Conservation (phyloP, 2,329 filamentous ascomycete species). For the Pleomassaria siparia region DNA sequence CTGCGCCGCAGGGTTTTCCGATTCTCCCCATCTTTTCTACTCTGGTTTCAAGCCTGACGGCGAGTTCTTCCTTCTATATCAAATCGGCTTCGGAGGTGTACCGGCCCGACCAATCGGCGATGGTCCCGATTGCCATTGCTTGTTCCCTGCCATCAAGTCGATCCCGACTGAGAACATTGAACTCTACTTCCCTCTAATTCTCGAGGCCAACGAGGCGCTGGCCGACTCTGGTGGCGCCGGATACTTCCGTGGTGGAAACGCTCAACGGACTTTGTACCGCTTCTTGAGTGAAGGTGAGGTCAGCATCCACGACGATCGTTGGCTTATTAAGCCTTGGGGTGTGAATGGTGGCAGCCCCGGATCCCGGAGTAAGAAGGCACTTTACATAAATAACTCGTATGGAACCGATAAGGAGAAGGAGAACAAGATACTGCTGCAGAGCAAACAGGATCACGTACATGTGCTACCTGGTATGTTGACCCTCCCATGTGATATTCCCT, state of each 20-base stretch:
- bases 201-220: slow-evolving; percentile 53
- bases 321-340: slow-evolving; percentile 55
- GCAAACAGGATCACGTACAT: slow-evolving; percentile 53
- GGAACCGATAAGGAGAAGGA: slow-evolving; percentile 36
- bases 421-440: slow-evolving; percentile 42
- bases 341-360: slow-evolving; percentile 52
- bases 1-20: slow-evolving; percentile 54
- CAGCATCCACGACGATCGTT: slow-evolving; percentile 52
- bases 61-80: slow-evolving; percentile 54
- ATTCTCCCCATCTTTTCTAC: slow-evolving; percentile 55
- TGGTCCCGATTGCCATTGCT: slow-evolving; percentile 53
- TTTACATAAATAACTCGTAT: slow-evolving; percentile 47
- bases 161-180: slow-evolving; percentile 54
- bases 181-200: slow-evolving; percentile 51
- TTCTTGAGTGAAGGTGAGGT: slow-evolving; percentile 51
- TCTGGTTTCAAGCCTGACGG: slow-evolving; percentile 52
- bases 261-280: slow-evolving; percentile 51
- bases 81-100: slow-evolving; percentile 55
- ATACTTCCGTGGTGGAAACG: slow-evolving; percentile 52
- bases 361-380: slow-evolving; percentile 44
- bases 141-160: slow-evolving; percentile 55
- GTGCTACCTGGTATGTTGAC: slow-evolving; percentile 42
- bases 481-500: background rate
- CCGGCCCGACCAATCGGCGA: slow-evolving; percentile 52
- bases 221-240: slow-evolving; percentile 53